Conservation (phyloP, 352 stramenopile genomes). For the Phytophthora rubi region DNA sequence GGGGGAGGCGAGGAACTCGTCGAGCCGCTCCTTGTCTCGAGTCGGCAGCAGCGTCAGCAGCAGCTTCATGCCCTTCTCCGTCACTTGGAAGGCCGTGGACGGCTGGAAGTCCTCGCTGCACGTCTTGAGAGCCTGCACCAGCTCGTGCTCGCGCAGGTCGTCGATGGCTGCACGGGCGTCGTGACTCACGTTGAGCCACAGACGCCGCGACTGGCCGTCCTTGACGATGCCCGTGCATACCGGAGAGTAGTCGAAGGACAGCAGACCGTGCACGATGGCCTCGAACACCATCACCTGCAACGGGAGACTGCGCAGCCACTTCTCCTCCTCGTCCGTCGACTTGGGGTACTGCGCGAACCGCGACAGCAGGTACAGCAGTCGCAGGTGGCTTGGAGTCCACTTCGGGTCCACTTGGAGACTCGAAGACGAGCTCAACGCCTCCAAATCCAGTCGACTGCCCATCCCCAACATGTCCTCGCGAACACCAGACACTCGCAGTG, state of each 20-base stretch:
- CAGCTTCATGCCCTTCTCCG: slow-evolving; percentile 42
- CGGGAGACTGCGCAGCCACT: slow-evolving; percentile 96
- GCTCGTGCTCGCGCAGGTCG: slow-evolving; percentile 94
- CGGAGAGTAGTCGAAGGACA: slow-evolving; percentile 98
- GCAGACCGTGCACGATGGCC: slow-evolving; percentile 92
- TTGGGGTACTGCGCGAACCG: slow-evolving; percentile 94
- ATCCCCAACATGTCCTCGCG: slow-evolving; percentile 45
- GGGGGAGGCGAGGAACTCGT: slow-evolving; percentile 58
- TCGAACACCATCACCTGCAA: slow-evolving; percentile 98
- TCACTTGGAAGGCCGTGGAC: slow-evolving; percentile 95
- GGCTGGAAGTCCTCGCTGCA: slow-evolving; percentile 95
- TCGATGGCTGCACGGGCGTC: slow-evolving; percentile 96
- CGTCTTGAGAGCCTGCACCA: slow-evolving; percentile 96
- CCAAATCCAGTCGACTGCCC: slow-evolving; percentile 20
- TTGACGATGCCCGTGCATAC: slow-evolving; percentile 95
- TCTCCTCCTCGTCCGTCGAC: slow-evolving; percentile 91
- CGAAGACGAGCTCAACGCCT: background rate
- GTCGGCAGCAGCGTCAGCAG: slow-evolving; percentile 51
- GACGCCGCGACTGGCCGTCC: slow-evolving; percentile 77
- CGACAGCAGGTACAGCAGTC: slow-evolving; percentile 96
- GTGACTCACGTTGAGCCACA: slow-evolving; percentile 96
- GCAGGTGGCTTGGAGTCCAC: slow-evolving; percentile 92
- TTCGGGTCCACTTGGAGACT: slow-evolving; percentile 6
- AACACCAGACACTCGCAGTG: slow-evolving; percentile 28
- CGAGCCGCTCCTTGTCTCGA: slow-evolving; percentile 60